Conservation (phyloP, 1,284 basidiomycete genomes). For the Moesziomyces sp. region DNA sequence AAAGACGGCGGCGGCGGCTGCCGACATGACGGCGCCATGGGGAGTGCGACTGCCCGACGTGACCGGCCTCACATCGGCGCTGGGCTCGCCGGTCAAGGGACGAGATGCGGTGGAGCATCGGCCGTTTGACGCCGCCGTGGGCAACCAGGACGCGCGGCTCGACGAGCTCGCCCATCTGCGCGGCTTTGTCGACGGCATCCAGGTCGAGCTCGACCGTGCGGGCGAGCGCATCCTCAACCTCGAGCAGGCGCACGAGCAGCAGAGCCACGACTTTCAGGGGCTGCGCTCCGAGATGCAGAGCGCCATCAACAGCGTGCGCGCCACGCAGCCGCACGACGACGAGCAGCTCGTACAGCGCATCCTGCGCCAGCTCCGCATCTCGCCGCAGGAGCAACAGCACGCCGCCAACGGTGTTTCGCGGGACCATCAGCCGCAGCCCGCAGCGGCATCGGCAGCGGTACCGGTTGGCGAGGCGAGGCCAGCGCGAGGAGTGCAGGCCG, state of each 20-base stretch:
- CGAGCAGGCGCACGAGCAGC: constrained; percentile 47
- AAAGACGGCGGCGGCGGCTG: constrained; percentile 5
- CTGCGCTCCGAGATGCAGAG: constrained; percentile 40
- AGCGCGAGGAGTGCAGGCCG: background rate
- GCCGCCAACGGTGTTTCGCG: background rate
- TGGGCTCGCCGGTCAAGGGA: constrained; percentile 49
- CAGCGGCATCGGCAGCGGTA: background rate
- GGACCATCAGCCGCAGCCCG: background rate
- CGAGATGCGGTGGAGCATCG: constrained; percentile 42
- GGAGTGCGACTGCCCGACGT: constrained; percentile 48
- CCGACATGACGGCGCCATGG: constrained; percentile 26
- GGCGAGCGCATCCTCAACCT: constrained; percentile 48
- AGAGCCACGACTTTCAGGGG: constrained; percentile 44
- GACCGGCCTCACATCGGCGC: constrained; percentile 50
- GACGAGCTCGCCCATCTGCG: constrained; percentile 48
- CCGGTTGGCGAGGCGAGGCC: background rate
- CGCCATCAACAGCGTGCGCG: constrained; percentile 31
- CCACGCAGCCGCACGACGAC: constrained; percentile 8
- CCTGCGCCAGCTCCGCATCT: constrained; percentile 20
- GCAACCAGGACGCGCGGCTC: constrained; percentile 39
- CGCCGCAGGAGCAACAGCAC: constrained; percentile 5
- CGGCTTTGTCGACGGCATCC: constrained; percentile 48
- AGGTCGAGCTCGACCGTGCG: constrained; percentile 47
- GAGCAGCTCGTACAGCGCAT: constrained; percentile 32
- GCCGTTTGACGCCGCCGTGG: constrained; percentile 36